A percentile compares a stretch with the other conserved stretches of the same genome.
These are phyloP conservation scores for Hortaea sp. DNA, from an alignment of 2,329 filamentous ascomycete species.

Conservation along the genomic window DNA sequence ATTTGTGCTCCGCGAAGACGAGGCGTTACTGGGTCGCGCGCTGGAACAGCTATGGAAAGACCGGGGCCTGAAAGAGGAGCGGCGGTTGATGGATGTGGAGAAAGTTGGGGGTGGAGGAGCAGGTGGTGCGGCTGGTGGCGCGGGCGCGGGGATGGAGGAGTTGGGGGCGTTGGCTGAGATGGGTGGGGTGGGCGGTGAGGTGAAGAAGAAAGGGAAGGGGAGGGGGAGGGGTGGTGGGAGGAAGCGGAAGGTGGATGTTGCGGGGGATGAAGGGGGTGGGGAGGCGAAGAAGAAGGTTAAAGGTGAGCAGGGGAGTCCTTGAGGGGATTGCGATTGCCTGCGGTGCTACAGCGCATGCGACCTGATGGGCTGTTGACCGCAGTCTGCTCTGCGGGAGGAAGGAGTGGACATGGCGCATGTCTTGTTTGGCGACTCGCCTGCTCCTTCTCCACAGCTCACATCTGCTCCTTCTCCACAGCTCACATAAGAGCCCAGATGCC, in stretches of 20 bases:
- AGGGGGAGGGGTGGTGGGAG: slow-evolving; percentile 12
- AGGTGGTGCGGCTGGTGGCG: slow-evolving; percentile 26
- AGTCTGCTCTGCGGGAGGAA: not conserved
- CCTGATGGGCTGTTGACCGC: too few species aligned
- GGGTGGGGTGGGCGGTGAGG: slow-evolving; percentile 36
- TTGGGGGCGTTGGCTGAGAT: slow-evolving; percentile 59
- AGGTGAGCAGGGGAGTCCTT: not conserved
- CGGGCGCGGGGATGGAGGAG: slow-evolving; percentile 10
- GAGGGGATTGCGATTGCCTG: not conserved
- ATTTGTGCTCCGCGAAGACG: slow-evolving; percentile 80
- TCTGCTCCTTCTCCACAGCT: not conserved
- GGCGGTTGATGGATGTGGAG: slow-evolving; percentile 63
- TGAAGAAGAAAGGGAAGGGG: slow-evolving; percentile 24
- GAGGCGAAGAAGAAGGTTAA: slow-evolving; percentile 2
- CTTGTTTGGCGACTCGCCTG: not conserved
- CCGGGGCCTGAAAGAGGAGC: slow-evolving; percentile 70
- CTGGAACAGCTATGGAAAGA: slow-evolving; percentile 84
- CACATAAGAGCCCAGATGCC: too few species aligned
- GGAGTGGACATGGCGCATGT: not conserved
- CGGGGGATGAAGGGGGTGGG: slow-evolving; percentile 7
- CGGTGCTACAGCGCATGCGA: not conserved
- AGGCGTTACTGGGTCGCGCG: slow-evolving; percentile 76
- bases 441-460: not conserved
- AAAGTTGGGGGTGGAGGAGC: slow-evolving; percentile 46
- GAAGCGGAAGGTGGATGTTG: slow-evolving; percentile 19